Conservation (phyloP, 2,329 filamentous ascomycete species). For the Zymoseptoria crescenta region DNA sequence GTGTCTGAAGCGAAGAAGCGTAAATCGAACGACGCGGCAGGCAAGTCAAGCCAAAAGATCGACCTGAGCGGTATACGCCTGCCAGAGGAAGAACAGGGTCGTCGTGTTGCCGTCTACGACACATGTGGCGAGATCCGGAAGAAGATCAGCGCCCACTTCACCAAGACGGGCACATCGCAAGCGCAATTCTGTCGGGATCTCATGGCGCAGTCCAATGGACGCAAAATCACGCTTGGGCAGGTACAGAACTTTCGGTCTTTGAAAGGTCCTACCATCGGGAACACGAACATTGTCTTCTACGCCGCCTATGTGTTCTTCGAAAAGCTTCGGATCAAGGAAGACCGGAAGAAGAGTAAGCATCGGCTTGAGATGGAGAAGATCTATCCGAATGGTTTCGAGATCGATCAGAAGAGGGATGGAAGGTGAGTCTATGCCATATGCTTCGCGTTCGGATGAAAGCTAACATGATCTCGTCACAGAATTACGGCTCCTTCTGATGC, state of each 20-base stretch:
- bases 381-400: slow-evolving; percentile 22
- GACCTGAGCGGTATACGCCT: slow-evolving; percentile 38
- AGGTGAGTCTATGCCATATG: slow-evolving; percentile 2
- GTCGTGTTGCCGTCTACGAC: slow-evolving; percentile 45
- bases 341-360: slow-evolving; percentile 46
- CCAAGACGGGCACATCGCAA: slow-evolving; percentile 42
- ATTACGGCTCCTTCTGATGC: not conserved
- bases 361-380: slow-evolving; percentile 45
- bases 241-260: slow-evolving; percentile 45
- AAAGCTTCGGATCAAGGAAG: slow-evolving; percentile 48
- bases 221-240: slow-evolving; percentile 37
- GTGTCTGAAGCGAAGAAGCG: slow-evolving; percentile 14
- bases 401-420: slow-evolving; percentile 1
- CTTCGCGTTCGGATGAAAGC: not conserved
- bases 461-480: not conserved
- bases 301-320: slow-evolving; percentile 43
- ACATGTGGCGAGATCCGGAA: slow-evolving; percentile 51
- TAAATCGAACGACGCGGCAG: slow-evolving; percentile 18
- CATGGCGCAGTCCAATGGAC: slow-evolving; percentile 31
- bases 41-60: slow-evolving; percentile 28
- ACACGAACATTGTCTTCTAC: slow-evolving; percentile 38
- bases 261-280: slow-evolving; percentile 43
- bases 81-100: slow-evolving; percentile 40
- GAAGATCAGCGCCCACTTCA: slow-evolving; percentile 48
- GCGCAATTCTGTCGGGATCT: slow-evolving; percentile 46